Conservation (phyloP, 306 rosid species). For the Quillaja saponaria region DNA sequence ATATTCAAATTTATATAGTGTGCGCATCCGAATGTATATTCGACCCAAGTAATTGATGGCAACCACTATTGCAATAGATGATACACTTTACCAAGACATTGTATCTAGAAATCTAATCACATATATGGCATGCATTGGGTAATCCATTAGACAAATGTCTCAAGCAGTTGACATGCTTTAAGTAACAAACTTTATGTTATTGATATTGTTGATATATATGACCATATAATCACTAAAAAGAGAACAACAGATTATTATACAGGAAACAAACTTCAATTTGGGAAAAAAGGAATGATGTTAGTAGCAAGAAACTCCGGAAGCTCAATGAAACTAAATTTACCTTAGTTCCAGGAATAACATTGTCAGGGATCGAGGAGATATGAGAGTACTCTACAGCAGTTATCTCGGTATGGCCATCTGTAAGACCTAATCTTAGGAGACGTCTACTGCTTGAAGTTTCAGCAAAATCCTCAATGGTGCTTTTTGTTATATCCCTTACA, state of each 20-base stretch:
- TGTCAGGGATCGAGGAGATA: conserved; percentile 56
- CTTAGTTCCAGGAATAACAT: conserved; percentile 85
- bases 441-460: conserved; percentile 49
- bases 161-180: too few species aligned
- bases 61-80: neutral
- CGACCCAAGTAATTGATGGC: conserved; percentile 12
- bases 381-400: conserved; percentile 71
- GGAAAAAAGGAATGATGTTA: conserved; percentile 4
- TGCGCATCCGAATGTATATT: neutral
- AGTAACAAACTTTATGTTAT: too few species aligned
- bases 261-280: neutral
- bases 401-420: conserved; percentile 78
- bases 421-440: conserved; percentile 64
- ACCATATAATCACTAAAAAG: too few species aligned
- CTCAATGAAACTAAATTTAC: conserved; percentile 36
- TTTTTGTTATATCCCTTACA: conserved; percentile 64
- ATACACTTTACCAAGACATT: neutral
- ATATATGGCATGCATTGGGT: neutral
- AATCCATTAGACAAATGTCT: too few species aligned
- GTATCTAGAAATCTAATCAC: neutral
- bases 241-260: conserved; percentile 1
- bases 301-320: conserved; percentile 1
- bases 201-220: too few species aligned
- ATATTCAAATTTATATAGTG: neutral
- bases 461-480: conserved; percentile 51